These are phyloP conservation scores for Colletotrichum sansevieriae DNA, from an alignment of 2,329 filamentous ascomycete species.

Conservation along the genomic window DNA sequence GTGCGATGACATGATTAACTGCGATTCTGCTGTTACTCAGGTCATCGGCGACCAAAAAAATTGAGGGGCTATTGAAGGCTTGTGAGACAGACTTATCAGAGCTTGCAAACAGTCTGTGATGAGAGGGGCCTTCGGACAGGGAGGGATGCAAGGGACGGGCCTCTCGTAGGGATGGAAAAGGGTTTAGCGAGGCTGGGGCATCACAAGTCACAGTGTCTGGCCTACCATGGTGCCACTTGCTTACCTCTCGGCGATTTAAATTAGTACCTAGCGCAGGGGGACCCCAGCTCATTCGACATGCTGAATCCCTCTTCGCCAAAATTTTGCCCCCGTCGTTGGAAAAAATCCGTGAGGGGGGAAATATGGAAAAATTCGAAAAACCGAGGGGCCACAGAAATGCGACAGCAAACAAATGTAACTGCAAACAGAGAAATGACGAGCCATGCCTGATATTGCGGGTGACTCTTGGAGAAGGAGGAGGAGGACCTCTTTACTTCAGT, in stretches of 20 bases:
- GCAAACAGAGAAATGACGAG: background rate
- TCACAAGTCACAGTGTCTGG: slow-evolving; percentile 21
- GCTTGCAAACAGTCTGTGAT: slow-evolving; percentile 30
- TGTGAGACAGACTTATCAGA: slow-evolving; percentile 28
- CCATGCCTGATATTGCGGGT: background rate
- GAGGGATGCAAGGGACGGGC: slow-evolving; percentile 37
- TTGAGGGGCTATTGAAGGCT: slow-evolving; percentile 17
- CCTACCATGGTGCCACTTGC: slow-evolving; percentile 29
- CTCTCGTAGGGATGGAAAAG: slow-evolving; percentile 33
- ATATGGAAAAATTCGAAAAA: background rate
- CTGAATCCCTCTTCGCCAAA: background rate
- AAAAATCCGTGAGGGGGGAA: slow-evolving; percentile 15
- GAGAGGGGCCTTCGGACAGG: slow-evolving; percentile 38
- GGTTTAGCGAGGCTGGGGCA: slow-evolving; percentile 34
- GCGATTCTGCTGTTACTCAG: too few relatives aligned
- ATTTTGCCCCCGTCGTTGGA: background rate
- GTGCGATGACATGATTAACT: too few relatives aligned
- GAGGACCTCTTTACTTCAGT: background rate
- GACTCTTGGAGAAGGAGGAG: background rate
- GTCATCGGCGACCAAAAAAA: background rate
- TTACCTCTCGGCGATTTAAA: slow-evolving; percentile 39
- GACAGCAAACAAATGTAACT: background rate
- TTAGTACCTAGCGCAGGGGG: slow-evolving; percentile 28
- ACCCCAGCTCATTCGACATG: slow-evolving; percentile 32
- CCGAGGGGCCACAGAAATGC: slow-evolving; percentile 10